phyloP scores from a whole-genome alignment of 2,329 filamentous ascomycete genomes.

The Paradendryphiella salina region DNA sequence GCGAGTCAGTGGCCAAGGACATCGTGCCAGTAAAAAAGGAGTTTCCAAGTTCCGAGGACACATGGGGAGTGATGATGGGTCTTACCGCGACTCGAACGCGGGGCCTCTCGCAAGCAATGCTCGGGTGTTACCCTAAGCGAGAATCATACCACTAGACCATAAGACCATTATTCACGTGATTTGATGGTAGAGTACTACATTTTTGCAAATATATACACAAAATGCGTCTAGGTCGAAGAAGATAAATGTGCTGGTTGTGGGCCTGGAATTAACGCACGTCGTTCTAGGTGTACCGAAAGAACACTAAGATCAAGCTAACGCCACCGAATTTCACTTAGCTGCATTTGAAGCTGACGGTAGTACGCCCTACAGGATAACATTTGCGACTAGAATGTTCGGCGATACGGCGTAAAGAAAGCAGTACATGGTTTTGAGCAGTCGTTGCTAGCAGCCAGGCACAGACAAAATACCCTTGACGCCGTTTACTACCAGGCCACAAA shows the following conservation, averaged over 20 bases:
- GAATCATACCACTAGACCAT: slow-evolving; percentile 68
- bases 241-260: no score
- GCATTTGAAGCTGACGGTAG: not conserved
- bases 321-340: not conserved
- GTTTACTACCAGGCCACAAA: not conserved
- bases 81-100: slow-evolving; percentile 11
- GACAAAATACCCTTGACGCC: not conserved
- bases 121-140: slow-evolving; percentile 62
- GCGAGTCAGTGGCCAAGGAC: no score
- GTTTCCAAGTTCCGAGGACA: not conserved
- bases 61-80: slow-evolving; percentile 4
- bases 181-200: not conserved
- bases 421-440: not conserved
- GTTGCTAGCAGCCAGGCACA: not conserved
- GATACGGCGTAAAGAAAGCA: not conserved
- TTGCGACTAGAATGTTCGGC: not conserved
- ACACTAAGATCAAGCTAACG: not conserved
- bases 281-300: no score
- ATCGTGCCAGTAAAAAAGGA: not conserved
- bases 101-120: slow-evolving; percentile 7
- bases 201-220: not conserved
- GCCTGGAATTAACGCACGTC: no score
- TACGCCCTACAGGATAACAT: not conserved
- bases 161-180: slow-evolving; percentile 1
- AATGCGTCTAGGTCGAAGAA: no score